Evolutionary conservation across 2,329 filamentous ascomycete species (phyloP).

Genomic region (Aureobasidium sp.): DNA sequence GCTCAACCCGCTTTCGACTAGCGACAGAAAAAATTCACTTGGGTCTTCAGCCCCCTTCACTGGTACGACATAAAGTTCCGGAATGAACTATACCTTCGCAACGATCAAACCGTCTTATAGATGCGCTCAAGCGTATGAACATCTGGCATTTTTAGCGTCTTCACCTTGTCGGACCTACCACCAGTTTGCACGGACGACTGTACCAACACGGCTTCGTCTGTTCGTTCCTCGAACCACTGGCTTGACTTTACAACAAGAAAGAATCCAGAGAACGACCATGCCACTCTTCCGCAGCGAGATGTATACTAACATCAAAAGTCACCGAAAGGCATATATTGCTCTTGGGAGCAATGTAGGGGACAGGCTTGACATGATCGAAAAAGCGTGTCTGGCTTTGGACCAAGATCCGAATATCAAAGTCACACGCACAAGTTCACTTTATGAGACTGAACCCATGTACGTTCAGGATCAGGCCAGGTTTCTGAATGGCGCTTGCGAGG

Average conservation of each 20-base stretch:
- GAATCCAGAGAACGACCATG: not conserved
- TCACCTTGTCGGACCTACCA: not conserved
- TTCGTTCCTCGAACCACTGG: not conserved
- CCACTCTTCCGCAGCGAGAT: not conserved
- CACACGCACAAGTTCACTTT: slow-evolving; percentile 75
- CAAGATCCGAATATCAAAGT: slow-evolving; percentile 60
- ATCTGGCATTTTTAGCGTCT: no score
- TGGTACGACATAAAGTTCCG: not conserved
- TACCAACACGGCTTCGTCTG: not conserved
- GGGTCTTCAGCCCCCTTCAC: not conserved
- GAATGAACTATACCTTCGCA: not conserved
- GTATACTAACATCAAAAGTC: not conserved
- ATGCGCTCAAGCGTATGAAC: not conserved
- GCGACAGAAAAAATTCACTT: slow-evolving; percentile 8
- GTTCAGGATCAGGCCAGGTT: slow-evolving; percentile 82
- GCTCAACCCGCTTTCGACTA: slow-evolving; percentile 8
- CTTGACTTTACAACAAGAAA: slow-evolving; percentile 1
- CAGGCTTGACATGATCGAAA: slow-evolving; percentile 75
- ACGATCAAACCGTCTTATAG: not conserved
- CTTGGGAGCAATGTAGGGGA: slow-evolving; percentile 91
- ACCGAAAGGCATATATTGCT: slow-evolving; percentile 64
- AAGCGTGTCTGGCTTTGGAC: slow-evolving; percentile 73
- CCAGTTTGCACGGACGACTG: not conserved
- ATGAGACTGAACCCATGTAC: slow-evolving; percentile 97
- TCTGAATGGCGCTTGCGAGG: slow-evolving; percentile 88